Percentiles rank a stretch among this genome's conserved stretches.
Evolutionary conservation across 495 filamentous ascomycete genomes (phyloP).

Genomic region (Penicillium malachiteum): DNA sequence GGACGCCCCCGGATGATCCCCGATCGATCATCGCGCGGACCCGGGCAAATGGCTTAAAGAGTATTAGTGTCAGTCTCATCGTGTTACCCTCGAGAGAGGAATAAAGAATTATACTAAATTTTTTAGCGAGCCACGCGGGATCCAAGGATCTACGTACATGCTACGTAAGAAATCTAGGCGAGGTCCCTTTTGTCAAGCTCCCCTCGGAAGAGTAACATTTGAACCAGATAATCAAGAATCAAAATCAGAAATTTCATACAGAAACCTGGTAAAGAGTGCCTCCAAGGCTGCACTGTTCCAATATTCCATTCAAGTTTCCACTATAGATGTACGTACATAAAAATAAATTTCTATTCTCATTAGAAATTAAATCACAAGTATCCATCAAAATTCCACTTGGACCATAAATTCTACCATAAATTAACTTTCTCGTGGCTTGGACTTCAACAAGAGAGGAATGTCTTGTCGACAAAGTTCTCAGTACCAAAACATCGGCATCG

Average conservation of each 20-base stretch:
- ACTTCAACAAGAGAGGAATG: slow-evolving; percentile 15
- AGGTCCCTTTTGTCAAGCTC: background rate
- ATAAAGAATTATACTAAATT: background rate
- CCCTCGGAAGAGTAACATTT: too few relatives aligned
- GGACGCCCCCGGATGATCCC: slow-evolving; percentile 30
- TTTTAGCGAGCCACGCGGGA: background rate
- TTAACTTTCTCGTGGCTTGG: slow-evolving; percentile 8
- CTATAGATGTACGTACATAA: too few relatives aligned
- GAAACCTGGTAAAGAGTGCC: too few relatives aligned
- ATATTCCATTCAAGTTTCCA: too few relatives aligned
- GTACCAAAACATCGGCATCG: background rate
- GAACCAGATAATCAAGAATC: too few relatives aligned
- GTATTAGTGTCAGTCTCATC: slow-evolving; percentile 1
- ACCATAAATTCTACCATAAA: slow-evolving; percentile 4
- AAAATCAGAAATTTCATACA: too few relatives aligned
- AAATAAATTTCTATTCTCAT: too few relatives aligned
- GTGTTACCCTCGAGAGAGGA: background rate
- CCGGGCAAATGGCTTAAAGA: slow-evolving; percentile 8
- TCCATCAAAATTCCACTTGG: background rate
- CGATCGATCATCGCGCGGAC: slow-evolving; percentile 30
- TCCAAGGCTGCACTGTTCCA: too few relatives aligned
- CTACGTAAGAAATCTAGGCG: background rate
- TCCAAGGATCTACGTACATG: background rate
- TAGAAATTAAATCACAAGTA: background rate
- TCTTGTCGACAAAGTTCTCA: slow-evolving; percentile 18